phyloP scores from a whole-genome alignment of 2,329 filamentous ascomycete genomes.

The Pestalotiopsis sp. region DNA sequence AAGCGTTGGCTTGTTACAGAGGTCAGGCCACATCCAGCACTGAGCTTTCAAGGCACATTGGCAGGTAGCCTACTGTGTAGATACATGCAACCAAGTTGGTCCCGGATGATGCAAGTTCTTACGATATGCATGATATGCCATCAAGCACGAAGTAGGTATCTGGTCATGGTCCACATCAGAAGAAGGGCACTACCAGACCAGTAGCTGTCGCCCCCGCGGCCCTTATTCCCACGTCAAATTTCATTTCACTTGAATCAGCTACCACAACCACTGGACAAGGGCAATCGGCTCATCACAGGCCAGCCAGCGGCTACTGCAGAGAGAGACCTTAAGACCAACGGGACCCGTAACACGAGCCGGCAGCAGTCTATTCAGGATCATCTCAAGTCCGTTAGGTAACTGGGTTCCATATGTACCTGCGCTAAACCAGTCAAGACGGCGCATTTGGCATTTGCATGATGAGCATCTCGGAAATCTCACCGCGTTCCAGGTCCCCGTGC shows the following conservation, averaged over 20 bases:
- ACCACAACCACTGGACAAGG: not conserved
- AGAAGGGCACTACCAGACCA: not conserved
- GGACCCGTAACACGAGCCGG: not conserved
- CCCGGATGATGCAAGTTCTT: too few species aligned
- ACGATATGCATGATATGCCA: not conserved
- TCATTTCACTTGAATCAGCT: conserved; percentile 8
- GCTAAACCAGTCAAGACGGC: not conserved
- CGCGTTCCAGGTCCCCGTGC: not conserved
- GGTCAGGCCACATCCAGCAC: too few species aligned
- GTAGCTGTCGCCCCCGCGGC: not conserved
- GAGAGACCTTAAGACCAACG: not conserved
- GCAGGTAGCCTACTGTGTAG: too few species aligned
- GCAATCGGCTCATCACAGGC: not conserved
- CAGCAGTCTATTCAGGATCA: conserved; percentile 5
- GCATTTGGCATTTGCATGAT: not conserved
- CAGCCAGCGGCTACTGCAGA: conserved; percentile 1
- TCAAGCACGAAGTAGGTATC: not conserved
- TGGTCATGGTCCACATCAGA: not conserved
- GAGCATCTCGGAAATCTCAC: not conserved
- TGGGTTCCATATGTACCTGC: not conserved
- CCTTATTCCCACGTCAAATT: not conserved
- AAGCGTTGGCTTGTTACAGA: too few species aligned
- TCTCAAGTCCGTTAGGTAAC: not conserved
- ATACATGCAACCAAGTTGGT: too few species aligned
- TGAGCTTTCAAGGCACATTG: too few species aligned